Evolutionary conservation across 306 rosid genomes (phyloP), one percentile per base, ranked within the genome.

Genomic region (Castanospermum australe): DNA sequence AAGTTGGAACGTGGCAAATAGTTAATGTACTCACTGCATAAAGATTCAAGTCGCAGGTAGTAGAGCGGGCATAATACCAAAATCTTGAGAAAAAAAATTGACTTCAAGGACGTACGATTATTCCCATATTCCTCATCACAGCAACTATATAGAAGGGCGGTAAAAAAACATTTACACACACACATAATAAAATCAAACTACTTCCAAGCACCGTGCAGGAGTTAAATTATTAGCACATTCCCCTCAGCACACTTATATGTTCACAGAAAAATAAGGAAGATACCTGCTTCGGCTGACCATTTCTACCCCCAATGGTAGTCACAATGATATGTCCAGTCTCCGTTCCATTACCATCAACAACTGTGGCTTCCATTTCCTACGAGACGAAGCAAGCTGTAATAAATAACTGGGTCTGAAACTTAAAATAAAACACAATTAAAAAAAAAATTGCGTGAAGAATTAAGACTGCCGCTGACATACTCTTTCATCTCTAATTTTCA

Each of bases 201-300:
- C 78, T 35, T 67, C 50, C 50, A 59, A 61, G 54, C 39, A 39
- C 44, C 66, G 41, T 4, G 36, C 67, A 68, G 48, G 36, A 54
- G 38, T 72, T 78, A 57, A 47, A 74, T 61, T 52, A 74, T 35
- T 55, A 59, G 45, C 0, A 7, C 77, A 51, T 8, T 15, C 5
- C 45, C 0, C n/a, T n/a, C 45, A 61, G 44, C 2, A 67, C 32
- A 28, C 3, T 28, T 28, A 44, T 18, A 48, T 44, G 9, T 42
- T 33, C 12, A 22, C 5, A n/a, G n/a, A 30, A 30, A 70, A 67
- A 20, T 12, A 13, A 18, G 10, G 15, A 17, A 25, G 63, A 61
- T 77, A 90, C 98, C 98, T 90, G 97, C 88, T 92, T 94, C 8
- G 98, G 93, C 81, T 90, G 94, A 82, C 97, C 98, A 82, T 92